Percentiles rank a stretch among this genome's conserved stretches.
Conservation (phyloP, 1,284 basidiomycete genomes). For the Ustilago crameri region DNA sequence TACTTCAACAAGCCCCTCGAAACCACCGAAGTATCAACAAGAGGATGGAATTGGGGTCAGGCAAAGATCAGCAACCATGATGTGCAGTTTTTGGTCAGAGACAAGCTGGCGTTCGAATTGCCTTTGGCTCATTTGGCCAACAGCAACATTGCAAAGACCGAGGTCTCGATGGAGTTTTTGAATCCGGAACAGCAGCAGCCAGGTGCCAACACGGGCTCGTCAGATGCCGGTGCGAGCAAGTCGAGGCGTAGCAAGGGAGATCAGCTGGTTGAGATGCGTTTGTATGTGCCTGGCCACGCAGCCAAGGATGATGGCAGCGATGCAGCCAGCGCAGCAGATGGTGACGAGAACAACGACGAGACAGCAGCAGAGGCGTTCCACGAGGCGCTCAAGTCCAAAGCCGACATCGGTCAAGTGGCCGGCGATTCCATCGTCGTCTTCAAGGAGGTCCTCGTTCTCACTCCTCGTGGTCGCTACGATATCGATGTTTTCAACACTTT, state of each 20-base stretch:
- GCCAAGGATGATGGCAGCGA: conserved; percentile 71
- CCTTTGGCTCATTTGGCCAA: conserved; percentile 89
- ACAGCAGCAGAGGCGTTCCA: conserved; percentile 96
- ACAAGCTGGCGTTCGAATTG: conserved; percentile 90
- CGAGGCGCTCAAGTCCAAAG: conserved; percentile 94
- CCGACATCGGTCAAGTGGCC: conserved; percentile 89
- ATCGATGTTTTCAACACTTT: conserved; percentile 98
- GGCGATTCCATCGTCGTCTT: conserved; percentile 95
- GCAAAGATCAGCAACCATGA: conserved; percentile 73
- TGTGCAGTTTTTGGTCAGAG: conserved; percentile 91
- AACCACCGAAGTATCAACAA: conserved; percentile 84
- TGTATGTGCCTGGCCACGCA: conserved; percentile 88
- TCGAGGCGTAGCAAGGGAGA: conserved; percentile 57
- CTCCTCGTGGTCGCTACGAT: conserved; percentile 92
- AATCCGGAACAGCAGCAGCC: conserved; percentile 70
- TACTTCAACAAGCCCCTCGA: conserved; percentile 89
- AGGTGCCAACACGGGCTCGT: conserved; percentile 63
- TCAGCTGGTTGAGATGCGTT: conserved; percentile 94
- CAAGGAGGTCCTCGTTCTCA: conserved; percentile 94
- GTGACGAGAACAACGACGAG: conserved; percentile 72
- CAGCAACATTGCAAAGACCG: conserved; percentile 96
- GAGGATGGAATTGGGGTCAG: conserved; percentile 99
- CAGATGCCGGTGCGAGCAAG: conserved; percentile 46
- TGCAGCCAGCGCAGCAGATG: conserved; percentile 71
- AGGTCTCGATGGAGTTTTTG: conserved; percentile 95